Percentiles rank a stretch among this genome's conserved stretches.
These are phyloP conservation scores for Tricholoma saponaceum DNA, from an alignment of 768 basidiomycete genomes.

Conservation along the genomic window DNA sequence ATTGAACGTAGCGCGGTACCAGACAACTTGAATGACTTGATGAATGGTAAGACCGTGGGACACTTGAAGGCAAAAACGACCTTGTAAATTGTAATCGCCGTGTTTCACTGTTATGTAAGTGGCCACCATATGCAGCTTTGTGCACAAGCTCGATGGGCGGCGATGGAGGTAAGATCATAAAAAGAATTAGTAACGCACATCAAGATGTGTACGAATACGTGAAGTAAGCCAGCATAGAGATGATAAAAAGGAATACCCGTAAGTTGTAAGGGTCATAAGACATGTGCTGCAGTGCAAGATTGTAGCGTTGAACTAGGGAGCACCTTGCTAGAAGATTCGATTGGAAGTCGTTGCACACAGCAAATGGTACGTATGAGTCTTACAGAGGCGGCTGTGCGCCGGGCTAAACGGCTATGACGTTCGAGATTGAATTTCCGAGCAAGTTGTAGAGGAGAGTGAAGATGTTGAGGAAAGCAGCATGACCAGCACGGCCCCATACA, in stretches of 20 bases:
- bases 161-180: not conserved
- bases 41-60: slow-evolving; percentile 9
- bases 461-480: not conserved
- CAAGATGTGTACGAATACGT: not conserved
- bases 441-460: not conserved
- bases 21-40: too few relatives aligned
- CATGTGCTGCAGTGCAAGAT: too few relatives aligned
- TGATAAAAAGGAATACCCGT: too few relatives aligned
- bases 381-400: not conserved
- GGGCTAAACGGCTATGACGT: not conserved
- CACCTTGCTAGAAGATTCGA: too few relatives aligned
- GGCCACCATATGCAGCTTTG: slow-evolving; percentile 5
- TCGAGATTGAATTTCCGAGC: too few relatives aligned
- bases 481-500: not conserved
- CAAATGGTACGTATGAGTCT: not conserved
- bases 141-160: too few relatives aligned
- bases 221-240: not conserved
- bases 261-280: too few relatives aligned
- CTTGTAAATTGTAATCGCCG: slow-evolving; percentile 11
- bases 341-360: too few relatives aligned
- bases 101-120: not conserved
- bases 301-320: too few relatives aligned
- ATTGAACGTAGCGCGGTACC: too few relatives aligned
- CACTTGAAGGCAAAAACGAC: slow-evolving; percentile 2
- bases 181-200: too few relatives aligned